Base-by-base conservation (phyloP, 139 green algal genomes). In the Yamagishiella unicocca region DNA sequence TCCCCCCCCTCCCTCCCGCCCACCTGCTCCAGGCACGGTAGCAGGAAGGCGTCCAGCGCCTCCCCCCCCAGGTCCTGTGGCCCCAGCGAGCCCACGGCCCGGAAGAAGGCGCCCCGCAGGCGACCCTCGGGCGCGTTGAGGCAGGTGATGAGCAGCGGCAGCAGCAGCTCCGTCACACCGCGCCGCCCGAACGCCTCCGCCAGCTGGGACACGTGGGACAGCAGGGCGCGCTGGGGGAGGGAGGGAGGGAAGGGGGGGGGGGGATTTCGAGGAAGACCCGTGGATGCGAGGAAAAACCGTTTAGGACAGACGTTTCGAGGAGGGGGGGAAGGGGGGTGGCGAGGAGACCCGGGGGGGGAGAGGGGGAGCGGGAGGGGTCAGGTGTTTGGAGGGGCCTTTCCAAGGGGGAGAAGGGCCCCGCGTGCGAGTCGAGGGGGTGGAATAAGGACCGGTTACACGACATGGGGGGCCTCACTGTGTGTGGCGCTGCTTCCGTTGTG, bases 131-230 rank as follows among this genome's bases (percentile, higher is more conserved):
- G 87, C 45, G 96, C 94, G 89, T 99, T 99, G 70, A 99, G 92
- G 83, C 98, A 98, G 1, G 97, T 99, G 82, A 99, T 97, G 62
- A 99, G 92, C 8, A 97, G 92, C 38, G 97, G 96, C 80, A 99
- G 93, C 68, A 99, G 91, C 43, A 96, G 92, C 90, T 98, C 94
- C 71, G 90, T 94, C 53, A 91, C 88, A 27, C 82, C 87, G 17
- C 82, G 64, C 17, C 90, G 62, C 5, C 91, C 91, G 64, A 95
- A 90, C 33, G 92, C 90, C 38, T 81, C 79, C 1, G 88, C 90
- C 84, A 97, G 70, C 33, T 40, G 77, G 14, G 46, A 43, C 33
- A 92, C 89, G 70, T 92, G 82, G n/a, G 33, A 66, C 58, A 95
- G 76, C 53, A 95, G 71, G 19, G 91, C 87, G 14, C 81, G 62